A percentile compares a stretch with the other conserved stretches of the same genome.
Evolutionary conservation across 2,329 filamentous ascomycete species (phyloP).

Genomic region (Aspergillus intermedius): DNA sequence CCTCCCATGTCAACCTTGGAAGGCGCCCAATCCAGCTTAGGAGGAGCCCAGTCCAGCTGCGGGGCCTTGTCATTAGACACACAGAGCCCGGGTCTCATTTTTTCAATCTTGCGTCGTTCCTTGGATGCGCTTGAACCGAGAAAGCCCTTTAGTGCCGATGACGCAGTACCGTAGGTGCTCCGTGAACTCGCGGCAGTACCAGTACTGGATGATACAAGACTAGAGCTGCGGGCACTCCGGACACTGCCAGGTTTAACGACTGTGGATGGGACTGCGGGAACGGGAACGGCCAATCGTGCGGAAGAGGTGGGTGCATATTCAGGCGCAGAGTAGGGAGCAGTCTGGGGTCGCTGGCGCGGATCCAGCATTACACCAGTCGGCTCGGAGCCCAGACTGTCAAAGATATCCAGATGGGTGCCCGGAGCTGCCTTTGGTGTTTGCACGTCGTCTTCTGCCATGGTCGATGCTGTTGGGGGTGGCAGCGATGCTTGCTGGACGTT

Average conservation of each 20-base stretch:
- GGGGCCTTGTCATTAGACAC: conserved; percentile 27
- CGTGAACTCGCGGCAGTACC: conserved; percentile 25
- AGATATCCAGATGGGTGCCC: conserved; percentile 13
- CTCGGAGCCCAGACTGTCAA: conserved; percentile 12
- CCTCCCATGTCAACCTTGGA: no score
- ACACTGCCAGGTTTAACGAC: conserved; percentile 27
- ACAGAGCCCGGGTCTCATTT: conserved; percentile 21
- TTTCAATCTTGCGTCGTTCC: conserved; percentile 24
- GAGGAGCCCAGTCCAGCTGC: conserved; percentile 25
- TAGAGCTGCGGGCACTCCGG: conserved; percentile 32
- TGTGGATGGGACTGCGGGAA: conserved; percentile 23
- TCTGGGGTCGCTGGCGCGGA: conserved; percentile 16
- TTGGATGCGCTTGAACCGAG: conserved; percentile 24
- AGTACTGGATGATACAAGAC: conserved; percentile 28
- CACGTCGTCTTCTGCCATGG: not conserved
- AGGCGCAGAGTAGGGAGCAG: conserved; percentile 17
- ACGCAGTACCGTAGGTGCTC: conserved; percentile 29
- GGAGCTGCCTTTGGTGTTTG: not conserved
- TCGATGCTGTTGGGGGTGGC: not conserved
- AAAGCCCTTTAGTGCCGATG: conserved; percentile 32
- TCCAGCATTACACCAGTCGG: conserved; percentile 12
- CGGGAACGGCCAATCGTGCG: conserved; percentile 23
- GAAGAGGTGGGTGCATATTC: conserved; percentile 19
- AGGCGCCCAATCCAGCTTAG: conserved; percentile 22
- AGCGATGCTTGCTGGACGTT: not conserved